phyloP scores from a whole-genome alignment of 176 grass and related monocot species.

The Ampelocalamus luodianensis region DNA sequence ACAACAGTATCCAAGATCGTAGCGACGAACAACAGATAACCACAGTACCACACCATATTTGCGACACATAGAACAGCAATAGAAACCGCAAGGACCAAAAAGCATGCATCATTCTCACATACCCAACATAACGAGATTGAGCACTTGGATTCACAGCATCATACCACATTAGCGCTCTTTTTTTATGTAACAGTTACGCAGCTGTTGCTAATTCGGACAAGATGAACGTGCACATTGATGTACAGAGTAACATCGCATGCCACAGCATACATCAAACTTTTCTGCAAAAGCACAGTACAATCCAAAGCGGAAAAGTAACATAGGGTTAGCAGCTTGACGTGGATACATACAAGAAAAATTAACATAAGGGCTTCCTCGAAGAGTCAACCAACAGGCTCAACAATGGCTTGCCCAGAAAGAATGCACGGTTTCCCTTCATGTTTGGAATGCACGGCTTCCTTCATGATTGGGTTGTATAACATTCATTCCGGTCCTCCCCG shows the following conservation, averaged over 20 bases:
- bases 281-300: conserved; percentile 18
- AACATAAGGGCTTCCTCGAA: neutral
- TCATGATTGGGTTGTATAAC: neutral
- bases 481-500: neutral
- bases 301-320: conserved; percentile 32
- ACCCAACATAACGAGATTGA: neutral
- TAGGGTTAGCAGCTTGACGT: conserved; percentile 25
- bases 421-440: neutral
- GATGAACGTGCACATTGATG: conserved; percentile 18
- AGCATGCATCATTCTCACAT: neutral
- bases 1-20: neutral
- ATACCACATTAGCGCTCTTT: neutral
- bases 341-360: conserved; percentile 28
- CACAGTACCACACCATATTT: neutral
- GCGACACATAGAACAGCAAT: neutral
- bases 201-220: neutral
- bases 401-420: conserved; percentile 24
- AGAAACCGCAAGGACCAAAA: neutral
- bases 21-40: neutral
- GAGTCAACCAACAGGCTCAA: neutral
- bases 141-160: conserved; percentile 9
- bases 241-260: conserved; percentile 29
- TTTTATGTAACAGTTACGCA: neutral
- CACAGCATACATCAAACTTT: neutral
- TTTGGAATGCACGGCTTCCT: conserved; percentile 9